These are phyloP conservation scores for Hymenotorrendiella dingleyae DNA, from an alignment of 2,329 filamentous ascomycete species.

Conservation along the genomic window DNA sequence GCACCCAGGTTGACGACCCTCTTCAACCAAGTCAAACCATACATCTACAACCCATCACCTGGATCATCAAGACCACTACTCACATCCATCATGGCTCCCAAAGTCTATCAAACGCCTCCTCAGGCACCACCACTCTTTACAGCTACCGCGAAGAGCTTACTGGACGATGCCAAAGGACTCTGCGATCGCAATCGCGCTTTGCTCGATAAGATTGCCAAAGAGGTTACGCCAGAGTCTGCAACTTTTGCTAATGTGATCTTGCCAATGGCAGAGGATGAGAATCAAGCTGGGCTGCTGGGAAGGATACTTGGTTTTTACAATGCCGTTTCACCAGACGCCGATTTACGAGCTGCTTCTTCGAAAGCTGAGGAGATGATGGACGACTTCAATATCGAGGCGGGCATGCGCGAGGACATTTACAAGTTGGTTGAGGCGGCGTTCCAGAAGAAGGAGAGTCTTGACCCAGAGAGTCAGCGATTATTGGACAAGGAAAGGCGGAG, in stretches of 20 bases:
- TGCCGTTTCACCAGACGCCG: constrained; percentile 63
- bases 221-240: constrained; percentile 45
- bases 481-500: constrained; percentile 73
- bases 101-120: constrained; percentile 66
- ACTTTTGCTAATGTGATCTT: constrained; percentile 48
- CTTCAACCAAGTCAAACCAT: constrained; percentile 46
- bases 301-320: constrained; percentile 76
- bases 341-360: constrained; percentile 67
- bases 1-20: constrained; percentile 49
- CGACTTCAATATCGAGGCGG: constrained; percentile 70
- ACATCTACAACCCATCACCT: constrained; percentile 9
- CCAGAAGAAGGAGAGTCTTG: constrained; percentile 53
- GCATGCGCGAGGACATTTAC: constrained; percentile 80
- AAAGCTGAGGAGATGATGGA: constrained; percentile 71
- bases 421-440: constrained; percentile 55
- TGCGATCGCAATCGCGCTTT: constrained; percentile 56
- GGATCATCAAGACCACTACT: constrained; percentile 26
- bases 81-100: constrained; percentile 57
- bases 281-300: constrained; percentile 50
- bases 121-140: constrained; percentile 75
- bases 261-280: constrained; percentile 71
- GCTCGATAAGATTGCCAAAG: constrained; percentile 59
- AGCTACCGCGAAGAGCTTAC: constrained; percentile 63
- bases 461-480: constrained; percentile 64
- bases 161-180: constrained; percentile 59